Percentiles rank a stretch among this genome's conserved stretches.
These are phyloP conservation scores for Cladophialophora exuberans DNA, from an alignment of 2,329 filamentous ascomycete genomes.

Conservation along the genomic window DNA sequence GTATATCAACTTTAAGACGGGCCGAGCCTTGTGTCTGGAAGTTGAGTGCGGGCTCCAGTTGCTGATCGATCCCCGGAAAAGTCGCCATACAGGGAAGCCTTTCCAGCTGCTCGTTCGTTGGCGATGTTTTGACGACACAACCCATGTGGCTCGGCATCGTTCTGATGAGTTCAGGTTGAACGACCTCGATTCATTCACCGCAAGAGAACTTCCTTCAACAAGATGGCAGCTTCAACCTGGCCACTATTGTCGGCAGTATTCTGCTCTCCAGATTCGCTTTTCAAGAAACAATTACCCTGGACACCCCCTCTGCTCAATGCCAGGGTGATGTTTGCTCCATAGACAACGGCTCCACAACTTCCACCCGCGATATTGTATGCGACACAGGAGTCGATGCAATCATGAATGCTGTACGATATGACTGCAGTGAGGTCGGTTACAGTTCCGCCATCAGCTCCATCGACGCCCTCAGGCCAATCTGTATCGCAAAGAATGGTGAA, in stretches of 20 bases:
- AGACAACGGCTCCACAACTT: slow-evolving; percentile 1
- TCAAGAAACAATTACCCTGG: slow-evolving; percentile 9
- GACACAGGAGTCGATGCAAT: slow-evolving; percentile 8
- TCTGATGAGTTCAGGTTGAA: no score
- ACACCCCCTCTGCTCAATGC: slow-evolving; percentile 4
- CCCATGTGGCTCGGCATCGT: no score
- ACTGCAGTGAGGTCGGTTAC: slow-evolving; percentile 6
- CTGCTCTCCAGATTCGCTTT: not conserved
- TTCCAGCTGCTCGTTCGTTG: no score
- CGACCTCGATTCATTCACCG: no score
- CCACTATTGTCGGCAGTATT: slow-evolving; percentile 4
- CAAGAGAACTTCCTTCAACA: no score
- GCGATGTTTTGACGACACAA: no score
- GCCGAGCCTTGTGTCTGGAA: no score
- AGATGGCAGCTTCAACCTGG: slow-evolving; percentile 9
- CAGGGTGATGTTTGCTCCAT: slow-evolving; percentile 12
- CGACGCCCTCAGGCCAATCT: slow-evolving; percentile 7
- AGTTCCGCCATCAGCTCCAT: not conserved
- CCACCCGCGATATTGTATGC: slow-evolving; percentile 6
- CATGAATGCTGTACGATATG: slow-evolving; percentile 6
- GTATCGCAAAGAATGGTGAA: slow-evolving; percentile 10
- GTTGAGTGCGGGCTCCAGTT: no score
- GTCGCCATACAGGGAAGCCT: no score
- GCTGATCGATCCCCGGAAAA: no score
- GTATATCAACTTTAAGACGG: no score